Percentiles rank a stretch among this genome's conserved stretches.
phyloP scores from a whole-genome alignment of 257 asterid species.

The Cinchona pubescens region DNA sequence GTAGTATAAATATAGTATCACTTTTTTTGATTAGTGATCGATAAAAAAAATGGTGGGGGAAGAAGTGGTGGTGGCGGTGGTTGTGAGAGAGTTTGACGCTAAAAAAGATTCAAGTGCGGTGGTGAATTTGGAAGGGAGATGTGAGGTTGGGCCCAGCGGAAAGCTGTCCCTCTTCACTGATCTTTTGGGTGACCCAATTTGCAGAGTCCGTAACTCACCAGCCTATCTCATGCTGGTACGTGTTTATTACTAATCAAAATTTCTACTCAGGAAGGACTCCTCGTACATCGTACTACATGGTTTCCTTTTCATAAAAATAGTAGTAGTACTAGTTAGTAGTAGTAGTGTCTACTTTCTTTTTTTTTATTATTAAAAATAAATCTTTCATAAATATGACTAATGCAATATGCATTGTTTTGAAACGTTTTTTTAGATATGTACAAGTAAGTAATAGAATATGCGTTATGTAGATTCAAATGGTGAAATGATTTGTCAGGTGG shows the following conservation, averaged over 20 bases:
- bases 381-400: too few relatives aligned
- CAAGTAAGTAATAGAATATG: too few relatives aligned
- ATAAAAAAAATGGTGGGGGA: conserved; percentile 23
- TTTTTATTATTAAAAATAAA: too few relatives aligned
- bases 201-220: conserved; percentile 90
- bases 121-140: conserved; percentile 66
- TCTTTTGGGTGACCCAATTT: conserved; percentile 87
- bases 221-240: conserved; percentile 76
- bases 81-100: conserved; percentile 65
- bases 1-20: too few relatives aligned
- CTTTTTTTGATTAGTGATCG: too few relatives aligned
- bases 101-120: conserved; percentile 54
- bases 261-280: neutral
- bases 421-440: too few relatives aligned
- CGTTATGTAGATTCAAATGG: too few relatives aligned
- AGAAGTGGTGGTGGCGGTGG: conserved; percentile 44
- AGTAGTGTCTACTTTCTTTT: too few relatives aligned
- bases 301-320: too few relatives aligned
- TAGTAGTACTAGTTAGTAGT: too few relatives aligned
- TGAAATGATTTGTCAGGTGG: conserved; percentile 49
- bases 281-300: neutral
- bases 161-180: conserved; percentile 75
- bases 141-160: conserved; percentile 80
- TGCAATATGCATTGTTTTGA: too few relatives aligned
- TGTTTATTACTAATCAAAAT: neutral